Evolutionary conservation across 139 green algal genomes (phyloP).

Genomic region (Chlamydomonas sphaeroides): DNA sequence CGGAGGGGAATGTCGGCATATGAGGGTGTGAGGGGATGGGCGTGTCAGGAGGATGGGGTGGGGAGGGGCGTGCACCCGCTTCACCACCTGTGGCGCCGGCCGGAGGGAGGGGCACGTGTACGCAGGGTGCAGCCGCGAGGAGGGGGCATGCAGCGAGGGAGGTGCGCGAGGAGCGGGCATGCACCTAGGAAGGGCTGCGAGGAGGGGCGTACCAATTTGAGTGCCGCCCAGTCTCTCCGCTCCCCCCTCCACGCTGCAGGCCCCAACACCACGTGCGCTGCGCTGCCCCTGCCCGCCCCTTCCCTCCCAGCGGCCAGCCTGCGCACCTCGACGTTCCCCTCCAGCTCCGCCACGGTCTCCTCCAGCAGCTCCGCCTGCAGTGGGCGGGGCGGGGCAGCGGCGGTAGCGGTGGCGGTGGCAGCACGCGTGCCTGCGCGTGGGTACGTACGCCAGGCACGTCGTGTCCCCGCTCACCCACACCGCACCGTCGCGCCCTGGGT

Average conservation of each 20-base stretch:
- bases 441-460: background rate
- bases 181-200: too few relatives aligned
- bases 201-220: too few relatives aligned
- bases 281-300: background rate
- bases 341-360: conserved; percentile 16
- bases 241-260: background rate
- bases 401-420: background rate
- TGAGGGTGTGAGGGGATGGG: too few relatives aligned
- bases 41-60: too few relatives aligned
- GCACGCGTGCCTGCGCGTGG: background rate
- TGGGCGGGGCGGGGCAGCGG: background rate
- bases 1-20: too few relatives aligned
- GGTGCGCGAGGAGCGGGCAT: too few relatives aligned
- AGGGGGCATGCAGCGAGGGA: too few relatives aligned
- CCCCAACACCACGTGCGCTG: background rate
- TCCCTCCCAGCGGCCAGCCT: background rate
- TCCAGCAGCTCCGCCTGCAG: conserved; percentile 21
- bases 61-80: background rate
- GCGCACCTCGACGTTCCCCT: background rate
- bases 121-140: too few relatives aligned
- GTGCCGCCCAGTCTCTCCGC: background rate
- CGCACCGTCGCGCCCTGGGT: background rate
- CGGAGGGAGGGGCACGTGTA: too few relatives aligned
- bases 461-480: background rate
- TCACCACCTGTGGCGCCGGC: background rate